Evolutionary conservation across 2,329 filamentous ascomycete genomes (phyloP).

Genomic region (Diaporthe sp.): DNA sequence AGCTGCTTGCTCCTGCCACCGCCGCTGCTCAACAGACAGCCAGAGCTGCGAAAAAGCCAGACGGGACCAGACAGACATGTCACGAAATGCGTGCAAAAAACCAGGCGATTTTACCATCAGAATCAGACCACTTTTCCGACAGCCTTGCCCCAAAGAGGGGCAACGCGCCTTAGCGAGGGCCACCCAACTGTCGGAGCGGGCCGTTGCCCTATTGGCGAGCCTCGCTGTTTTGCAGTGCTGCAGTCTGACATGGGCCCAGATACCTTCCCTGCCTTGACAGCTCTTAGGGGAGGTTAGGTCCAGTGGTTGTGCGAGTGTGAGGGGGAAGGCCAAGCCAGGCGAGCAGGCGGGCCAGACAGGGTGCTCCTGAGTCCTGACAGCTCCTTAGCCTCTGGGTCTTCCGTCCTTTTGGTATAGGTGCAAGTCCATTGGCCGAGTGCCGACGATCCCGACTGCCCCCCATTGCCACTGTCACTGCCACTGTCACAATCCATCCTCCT

Average conservation of each 20-base stretch:
- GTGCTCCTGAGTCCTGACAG: slow-evolving; percentile 24
- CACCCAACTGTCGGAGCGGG: slow-evolving; percentile 22
- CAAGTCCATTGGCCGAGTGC: slow-evolving; percentile 10
- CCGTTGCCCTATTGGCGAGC: slow-evolving; percentile 33
- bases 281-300: not conserved
- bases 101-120: slow-evolving; percentile 34
- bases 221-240: slow-evolving; percentile 11
- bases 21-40: not conserved
- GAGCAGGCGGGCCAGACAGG: not conserved
- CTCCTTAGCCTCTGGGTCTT: slow-evolving; percentile 1
- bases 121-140: slow-evolving; percentile 38
- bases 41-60: not conserved
- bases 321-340: not conserved
- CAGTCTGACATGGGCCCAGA: slow-evolving; percentile 12
- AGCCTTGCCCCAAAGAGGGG: slow-evolving; percentile 36
- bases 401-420: not conserved
- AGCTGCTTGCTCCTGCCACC: not conserved
- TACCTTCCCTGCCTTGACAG: slow-evolving; percentile 6
- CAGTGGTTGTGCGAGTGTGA: not conserved
- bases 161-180: slow-evolving; percentile 29
- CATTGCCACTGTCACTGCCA: not conserved
- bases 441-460: not conserved
- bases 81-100: slow-evolving; percentile 30
- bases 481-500: not conserved
- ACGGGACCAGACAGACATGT: slow-evolving; percentile 21